A percentile compares a stretch with the other conserved stretches of the same genome.
Evolutionary conservation across 108 stramenopile species (phyloP).

Genomic region (Stephanodiscus triporus): DNA sequence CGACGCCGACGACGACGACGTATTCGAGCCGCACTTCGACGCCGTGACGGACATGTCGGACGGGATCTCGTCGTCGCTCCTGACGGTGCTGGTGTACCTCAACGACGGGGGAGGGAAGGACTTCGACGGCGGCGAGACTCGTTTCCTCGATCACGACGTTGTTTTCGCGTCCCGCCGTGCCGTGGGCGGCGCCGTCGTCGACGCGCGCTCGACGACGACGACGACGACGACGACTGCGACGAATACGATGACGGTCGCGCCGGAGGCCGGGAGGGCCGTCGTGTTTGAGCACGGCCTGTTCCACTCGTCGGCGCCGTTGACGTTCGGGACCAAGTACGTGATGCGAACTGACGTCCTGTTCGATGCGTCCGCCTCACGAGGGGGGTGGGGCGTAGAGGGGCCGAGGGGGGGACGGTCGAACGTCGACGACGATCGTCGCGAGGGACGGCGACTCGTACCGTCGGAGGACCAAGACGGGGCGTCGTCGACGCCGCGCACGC

Average conservation of each 20-base stretch:
- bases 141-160: slow-evolving; percentile 40
- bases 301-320: slow-evolving; percentile 66
- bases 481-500: slow-evolving; percentile 13
- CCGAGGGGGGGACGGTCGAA: slow-evolving; percentile 1
- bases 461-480: background rate
- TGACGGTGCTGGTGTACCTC: slow-evolving; percentile 78
- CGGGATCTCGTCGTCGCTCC: slow-evolving; percentile 45
- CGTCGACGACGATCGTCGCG: too few species aligned
- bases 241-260: slow-evolving; percentile 55
- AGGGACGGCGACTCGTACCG: background rate
- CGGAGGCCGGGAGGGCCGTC: slow-evolving; percentile 57
- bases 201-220: background rate
- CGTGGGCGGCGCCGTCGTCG: background rate
- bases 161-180: slow-evolving; percentile 7
- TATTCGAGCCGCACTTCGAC: slow-evolving; percentile 77
- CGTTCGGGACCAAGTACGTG: slow-evolving; percentile 76
- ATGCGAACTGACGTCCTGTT: slow-evolving; percentile 81
- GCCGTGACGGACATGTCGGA: slow-evolving; percentile 64
- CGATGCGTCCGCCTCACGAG: too few species aligned
- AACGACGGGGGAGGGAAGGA: slow-evolving; percentile 67
- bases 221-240: too few species aligned
- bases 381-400: slow-evolving; percentile 14
- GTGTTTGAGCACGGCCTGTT: slow-evolving; percentile 82
- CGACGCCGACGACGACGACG: slow-evolving; percentile 69
- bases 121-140: slow-evolving; percentile 75